These are phyloP conservation scores for Pyrenochaeta sp. DNA, from an alignment of 2,329 filamentous ascomycete genomes.

Conservation along the genomic window DNA sequence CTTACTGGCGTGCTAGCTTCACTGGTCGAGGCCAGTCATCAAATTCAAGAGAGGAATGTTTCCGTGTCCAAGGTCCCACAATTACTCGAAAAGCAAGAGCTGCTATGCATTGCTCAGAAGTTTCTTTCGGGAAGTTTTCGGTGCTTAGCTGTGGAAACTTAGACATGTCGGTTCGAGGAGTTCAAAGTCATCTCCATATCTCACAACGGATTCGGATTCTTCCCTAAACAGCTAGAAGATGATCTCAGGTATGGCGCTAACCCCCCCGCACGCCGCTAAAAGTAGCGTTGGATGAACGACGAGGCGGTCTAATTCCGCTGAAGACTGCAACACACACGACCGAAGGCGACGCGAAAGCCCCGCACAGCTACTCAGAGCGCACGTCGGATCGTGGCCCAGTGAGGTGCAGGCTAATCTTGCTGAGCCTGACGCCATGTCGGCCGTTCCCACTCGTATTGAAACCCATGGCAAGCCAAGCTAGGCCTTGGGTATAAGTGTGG, in stretches of 20 bases:
- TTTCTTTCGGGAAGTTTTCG: conserved; percentile 1
- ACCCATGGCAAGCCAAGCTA: conserved; percentile 1
- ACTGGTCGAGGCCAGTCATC: not conserved
- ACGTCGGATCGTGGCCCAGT: conserved; percentile 11
- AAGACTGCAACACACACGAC: conserved; percentile 2
- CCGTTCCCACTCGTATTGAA: conserved; percentile 1
- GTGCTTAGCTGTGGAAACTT: not conserved
- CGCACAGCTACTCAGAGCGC: conserved; percentile 3
- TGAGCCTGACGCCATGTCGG: conserved; percentile 7
- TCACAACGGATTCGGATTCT: not conserved
- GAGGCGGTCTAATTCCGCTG: conserved; percentile 25
- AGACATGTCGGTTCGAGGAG: too few species aligned
- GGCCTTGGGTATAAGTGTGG: conserved; percentile 13
- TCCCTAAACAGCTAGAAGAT: conserved; percentile 7
- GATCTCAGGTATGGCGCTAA: conserved; percentile 13
- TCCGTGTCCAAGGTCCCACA: conserved; percentile 2
- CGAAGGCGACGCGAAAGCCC: conserved; percentile 7
- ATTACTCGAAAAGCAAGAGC: not conserved
- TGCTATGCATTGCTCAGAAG: not conserved
- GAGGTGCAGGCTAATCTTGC: conserved; percentile 9
- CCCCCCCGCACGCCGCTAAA: conserved; percentile 23
- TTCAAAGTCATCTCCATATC: too few species aligned
- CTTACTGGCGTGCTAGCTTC: not conserved
- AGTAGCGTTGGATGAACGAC: conserved; percentile 2
- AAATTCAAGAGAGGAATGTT: conserved; percentile 1